Evolutionary conservation across 495 filamentous ascomycete species (phyloP).

Genomic region (Penicillium malachiteum): DNA sequence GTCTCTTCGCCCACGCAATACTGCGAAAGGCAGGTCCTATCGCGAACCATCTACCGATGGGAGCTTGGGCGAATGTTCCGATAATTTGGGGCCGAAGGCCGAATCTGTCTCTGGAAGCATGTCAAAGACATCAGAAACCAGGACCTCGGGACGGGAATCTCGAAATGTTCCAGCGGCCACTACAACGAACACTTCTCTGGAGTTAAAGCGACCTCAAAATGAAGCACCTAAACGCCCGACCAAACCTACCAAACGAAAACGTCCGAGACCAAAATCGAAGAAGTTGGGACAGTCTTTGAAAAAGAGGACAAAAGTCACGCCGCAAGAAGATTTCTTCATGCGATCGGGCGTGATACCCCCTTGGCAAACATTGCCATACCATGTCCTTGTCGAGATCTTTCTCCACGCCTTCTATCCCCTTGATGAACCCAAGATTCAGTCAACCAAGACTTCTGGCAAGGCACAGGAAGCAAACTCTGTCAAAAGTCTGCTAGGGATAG

Average conservation of each 20-base stretch:
- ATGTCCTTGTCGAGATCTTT: constrained; percentile 69
- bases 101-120: too few species aligned
- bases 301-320: constrained; percentile 31
- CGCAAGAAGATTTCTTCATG: constrained; percentile 16
- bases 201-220: neutral
- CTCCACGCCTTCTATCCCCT: constrained; percentile 61
- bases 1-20: constrained; percentile 37
- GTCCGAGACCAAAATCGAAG: neutral
- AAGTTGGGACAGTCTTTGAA: constrained; percentile 10
- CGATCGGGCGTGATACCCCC: constrained; percentile 53
- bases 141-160: too few species aligned
- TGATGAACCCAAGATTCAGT: constrained; percentile 41
- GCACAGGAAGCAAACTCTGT: constrained; percentile 35
- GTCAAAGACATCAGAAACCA: too few species aligned
- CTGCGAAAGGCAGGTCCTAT: constrained; percentile 36
- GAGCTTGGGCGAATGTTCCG: constrained; percentile 15
- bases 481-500: constrained; percentile 60
- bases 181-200: neutral
- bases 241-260: constrained; percentile 18
- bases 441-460: constrained; percentile 3
- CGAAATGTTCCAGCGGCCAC: neutral
- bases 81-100: constrained; percentile 7
- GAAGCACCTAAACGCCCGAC: constrained; percentile 11
- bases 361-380: constrained; percentile 72
- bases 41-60: constrained; percentile 47